Base-by-base conservation (phyloP, 768 basidiomycete genomes). In the Hypsizygus marmoreus region DNA sequence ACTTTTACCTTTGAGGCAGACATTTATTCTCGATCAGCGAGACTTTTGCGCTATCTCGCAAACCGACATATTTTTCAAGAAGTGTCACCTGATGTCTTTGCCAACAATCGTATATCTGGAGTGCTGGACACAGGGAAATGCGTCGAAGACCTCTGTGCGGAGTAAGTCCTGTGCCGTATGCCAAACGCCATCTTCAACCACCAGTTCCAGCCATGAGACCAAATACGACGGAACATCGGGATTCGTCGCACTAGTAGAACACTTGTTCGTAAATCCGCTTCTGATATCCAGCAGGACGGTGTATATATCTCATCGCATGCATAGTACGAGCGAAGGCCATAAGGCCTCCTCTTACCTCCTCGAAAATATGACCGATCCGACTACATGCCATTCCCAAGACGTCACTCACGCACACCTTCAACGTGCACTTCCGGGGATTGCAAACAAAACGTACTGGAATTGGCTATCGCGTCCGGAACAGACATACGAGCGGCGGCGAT, bases 41-140 rank as follows among this genome's bases (percentile, higher is more conserved):
- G 71, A 1, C 53, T 69, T 22, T 53, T 74, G 23, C 61, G 72
- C 6, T 40, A 58, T 9, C 59, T 73, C 4, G 62, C 68, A 3
- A 68, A 49, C 24, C 62, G 63, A 25, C 68, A 72, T 35, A 58
- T 68, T 24, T 73, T 67, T 43, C 57, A 58, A 3, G 72, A 74
- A 52, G 51, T 70, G 4, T 44, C 30, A 20, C 64, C 66, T 1
- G 61, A 70, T 40, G 64, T 69, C 1, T 71, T 69, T 43, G 48
- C 64, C 4, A 60, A 68, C 54, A 72, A 64, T 7, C 62, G 68
- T 6, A 59, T 72, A 29, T 66, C 64, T 1, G 57, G 58, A 10
- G 37, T 58, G 14, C 43, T 70, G 9, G 62, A 64, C 42, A 67
- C 65, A 0, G 54, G 58, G 10, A 68, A 68, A 50, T 43, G 61